Evolutionary conservation across 345 rosid genomes (phyloP).

Genomic region (Rubroshorea leprosula): DNA sequence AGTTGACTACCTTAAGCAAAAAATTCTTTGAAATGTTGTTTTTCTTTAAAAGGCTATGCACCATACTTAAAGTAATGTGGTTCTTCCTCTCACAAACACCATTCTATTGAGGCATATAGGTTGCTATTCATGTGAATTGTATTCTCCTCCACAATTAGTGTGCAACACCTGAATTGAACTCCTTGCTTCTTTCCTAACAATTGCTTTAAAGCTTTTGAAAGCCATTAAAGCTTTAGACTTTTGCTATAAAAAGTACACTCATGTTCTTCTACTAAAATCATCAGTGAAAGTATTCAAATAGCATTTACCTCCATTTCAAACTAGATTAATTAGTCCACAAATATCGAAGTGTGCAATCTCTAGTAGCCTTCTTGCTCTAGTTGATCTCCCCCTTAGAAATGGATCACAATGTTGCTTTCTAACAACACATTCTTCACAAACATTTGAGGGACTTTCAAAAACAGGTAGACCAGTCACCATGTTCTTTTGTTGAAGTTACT

Average conservation of each 20-base stretch:
- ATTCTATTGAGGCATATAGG: background rate
- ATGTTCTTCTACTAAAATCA: background rate
- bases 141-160: background rate
- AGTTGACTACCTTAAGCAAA: background rate
- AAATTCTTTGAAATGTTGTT: background rate
- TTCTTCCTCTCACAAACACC: background rate
- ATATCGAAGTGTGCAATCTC: background rate
- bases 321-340: background rate
- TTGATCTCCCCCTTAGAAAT: background rate
- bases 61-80: background rate
- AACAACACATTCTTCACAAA: slow-evolving; percentile 1
- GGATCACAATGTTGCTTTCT: background rate
- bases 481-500: too few species aligned
- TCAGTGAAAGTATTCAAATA: background rate
- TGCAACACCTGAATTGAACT: background rate
- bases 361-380: background rate
- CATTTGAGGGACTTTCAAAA: too few species aligned
- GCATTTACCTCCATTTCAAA: background rate
- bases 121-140: background rate
- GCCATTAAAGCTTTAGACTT: background rate
- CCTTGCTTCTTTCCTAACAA: background rate
- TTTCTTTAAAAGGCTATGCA: background rate
- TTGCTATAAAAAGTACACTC: background rate
- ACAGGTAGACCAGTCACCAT: too few species aligned
- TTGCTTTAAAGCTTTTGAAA: too few species aligned